Evolutionary conservation across 306 rosid species (phyloP), one percentile per base, ranked within the genome.

Genomic region (Abrus pulchellus): DNA sequence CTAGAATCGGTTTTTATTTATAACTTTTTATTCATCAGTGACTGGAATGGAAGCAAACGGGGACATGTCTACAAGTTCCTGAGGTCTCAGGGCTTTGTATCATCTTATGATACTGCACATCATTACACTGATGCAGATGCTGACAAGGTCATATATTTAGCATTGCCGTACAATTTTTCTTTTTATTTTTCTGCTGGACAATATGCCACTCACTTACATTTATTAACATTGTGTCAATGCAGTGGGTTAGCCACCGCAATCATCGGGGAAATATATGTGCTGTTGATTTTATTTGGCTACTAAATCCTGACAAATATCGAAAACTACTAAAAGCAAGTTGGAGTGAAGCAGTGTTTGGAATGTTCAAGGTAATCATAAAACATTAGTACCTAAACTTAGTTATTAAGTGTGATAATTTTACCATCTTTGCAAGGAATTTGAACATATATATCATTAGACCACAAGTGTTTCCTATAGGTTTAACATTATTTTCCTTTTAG

Each of bases 31-130:
- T 80, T 79, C 77, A 55, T 78, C 86, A 95, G 99, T 80, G 99
- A 95, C 67, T 95, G 99, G 98, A 95, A 95, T 11, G 98, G 99
- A 83, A 91, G 98, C 90, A 95, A 95, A 81, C 92, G 99, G n/a
- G 99, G 99, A 49, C 93, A 95, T 80, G 96, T 95, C 52, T 95
- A 95, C 90, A 89, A 89, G 87, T 95, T 95, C 85, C 89, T 95
- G 73, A 85, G 99, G 86, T 91, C 98, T 14, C 98, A 90, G 59
- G 99, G 99, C 50, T 95, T 95, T 83, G 93, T 82, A 68, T 95
- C 99, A 11, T 91, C 99, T 7, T 95, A 95, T 75, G 99, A 95
- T 83, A 93, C 94, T 0, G 99, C 98, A 66, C 98, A 95, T 87
- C 98, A 86, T 5, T 95, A 95, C 53, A 69, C 97, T 7, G 99